Base-by-base conservation (phyloP, 306 rosid genomes). In the Cicer arietinum region DNA sequence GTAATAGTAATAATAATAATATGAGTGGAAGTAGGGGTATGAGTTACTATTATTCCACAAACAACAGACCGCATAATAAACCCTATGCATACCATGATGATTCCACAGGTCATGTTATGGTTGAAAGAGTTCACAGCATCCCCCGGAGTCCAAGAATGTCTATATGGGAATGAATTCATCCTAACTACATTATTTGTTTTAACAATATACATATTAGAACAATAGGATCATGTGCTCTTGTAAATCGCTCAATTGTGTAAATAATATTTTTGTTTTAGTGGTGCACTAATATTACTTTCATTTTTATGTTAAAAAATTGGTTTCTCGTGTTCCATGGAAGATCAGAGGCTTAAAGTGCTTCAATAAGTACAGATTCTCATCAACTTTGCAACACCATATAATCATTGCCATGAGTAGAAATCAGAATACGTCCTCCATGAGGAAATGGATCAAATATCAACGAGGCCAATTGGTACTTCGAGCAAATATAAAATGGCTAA, bases 91-190 rank as follows among this genome's bases (percentile, higher is more conserved):
- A 69, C 64, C 67, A 71, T 45, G 88, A 91, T 14, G 88, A 88
- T n/a, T 58, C 57, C 10, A 52, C 18, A 7, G 83, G 50, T 10
- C 60, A 57, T 70, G 6, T 39, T 51, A 60, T 80, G 75, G 0
- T 73, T 14, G 84, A 84, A 20, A 84, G 87, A 80, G 14, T 77
- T 39, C 84, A 76, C 1, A 79, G 70, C 60, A 46, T 54, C 67
- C 83, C 86, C 52, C 77, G 81, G 45, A 84, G 85, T 84, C 86
- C 89, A 7, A 76, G 78, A 73, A 76, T 14, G 30, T 56, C 47
- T 13, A 20, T 69, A 42, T 86, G 87, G 88, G 71, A 66, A 66
- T 66, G 13, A 66, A 30, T 30, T 30, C 5, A 30, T 30, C 40
- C 40, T 22, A 22, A 57, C 12, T 37, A 14, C 46, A 37, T 61